These are phyloP conservation scores for Emericellopsis atlantica DNA, from an alignment of 2,329 filamentous ascomycete genomes.

Conservation along the genomic window DNA sequence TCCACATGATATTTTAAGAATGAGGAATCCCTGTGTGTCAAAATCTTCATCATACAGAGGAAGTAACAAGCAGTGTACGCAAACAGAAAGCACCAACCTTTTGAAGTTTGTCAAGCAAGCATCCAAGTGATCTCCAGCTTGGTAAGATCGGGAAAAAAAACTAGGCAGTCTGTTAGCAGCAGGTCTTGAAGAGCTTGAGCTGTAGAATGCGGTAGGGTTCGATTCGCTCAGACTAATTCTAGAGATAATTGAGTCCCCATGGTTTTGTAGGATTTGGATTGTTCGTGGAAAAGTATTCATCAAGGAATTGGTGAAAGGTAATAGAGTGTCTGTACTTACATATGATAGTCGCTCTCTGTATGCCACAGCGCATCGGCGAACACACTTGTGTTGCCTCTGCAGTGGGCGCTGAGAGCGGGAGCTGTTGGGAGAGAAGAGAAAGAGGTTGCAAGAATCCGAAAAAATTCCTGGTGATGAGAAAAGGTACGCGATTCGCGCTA, in stretches of 20 bases:
- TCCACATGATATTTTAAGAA: slow-evolving; percentile 55
- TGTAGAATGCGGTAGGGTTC: slow-evolving; percentile 6
- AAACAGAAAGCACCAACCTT: slow-evolving; percentile 28
- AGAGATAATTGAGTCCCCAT: slow-evolving; percentile 40
- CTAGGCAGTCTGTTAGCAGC: no score
- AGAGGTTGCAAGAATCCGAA: slow-evolving; percentile 6
- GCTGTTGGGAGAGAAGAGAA: slow-evolving; percentile 6
- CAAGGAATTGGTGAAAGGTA: slow-evolving; percentile 17
- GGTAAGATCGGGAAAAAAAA: neutral
- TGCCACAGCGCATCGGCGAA: neutral
- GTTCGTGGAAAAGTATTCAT: slow-evolving; percentile 31
- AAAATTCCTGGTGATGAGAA: slow-evolving; percentile 14
- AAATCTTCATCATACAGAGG: slow-evolving; percentile 45
- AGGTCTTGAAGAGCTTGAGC: no score
- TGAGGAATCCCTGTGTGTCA: slow-evolving; percentile 56
- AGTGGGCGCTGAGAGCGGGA: neutral
- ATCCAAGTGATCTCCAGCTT: neutral
- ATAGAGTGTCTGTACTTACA: slow-evolving; percentile 7
- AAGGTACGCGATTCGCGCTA: slow-evolving; percentile 7
- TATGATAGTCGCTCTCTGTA: slow-evolving; percentile 3
- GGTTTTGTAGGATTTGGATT: slow-evolving; percentile 52
- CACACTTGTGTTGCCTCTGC: neutral
- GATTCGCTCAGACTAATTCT: slow-evolving; percentile 44
- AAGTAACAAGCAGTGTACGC: slow-evolving; percentile 5
- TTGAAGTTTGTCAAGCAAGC: slow-evolving; percentile 11